phyloP scores from a whole-genome alignment of 176 grass and related monocot genomes.

The Zoysia japonica region DNA sequence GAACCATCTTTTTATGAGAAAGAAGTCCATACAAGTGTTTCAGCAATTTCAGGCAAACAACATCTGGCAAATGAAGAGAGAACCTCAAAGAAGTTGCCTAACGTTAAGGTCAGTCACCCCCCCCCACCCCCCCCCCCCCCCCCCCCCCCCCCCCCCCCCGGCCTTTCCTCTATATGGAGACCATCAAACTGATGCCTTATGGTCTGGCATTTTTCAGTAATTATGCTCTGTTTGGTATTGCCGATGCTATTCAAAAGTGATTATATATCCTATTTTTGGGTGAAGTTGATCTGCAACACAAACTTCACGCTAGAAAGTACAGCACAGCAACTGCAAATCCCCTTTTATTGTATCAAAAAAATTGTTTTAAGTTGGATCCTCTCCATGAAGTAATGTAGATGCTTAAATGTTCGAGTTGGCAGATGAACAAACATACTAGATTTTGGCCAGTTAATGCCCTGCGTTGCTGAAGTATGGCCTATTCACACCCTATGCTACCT shows the following conservation, averaged over 20 bases:
- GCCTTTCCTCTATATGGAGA: constrained; percentile 10
- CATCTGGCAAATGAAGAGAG: constrained; percentile 17
- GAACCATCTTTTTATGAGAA: constrained; percentile 43
- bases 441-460: background rate
- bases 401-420: constrained; percentile 3
- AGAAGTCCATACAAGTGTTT: background rate
- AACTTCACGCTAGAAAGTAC: background rate
- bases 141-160: too few relatives aligned
- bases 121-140: too few relatives aligned
- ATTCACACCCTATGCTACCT: background rate
- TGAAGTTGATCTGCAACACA: background rate
- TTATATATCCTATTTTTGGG: background rate
- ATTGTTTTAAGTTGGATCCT: background rate
- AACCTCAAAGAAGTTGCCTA: constrained; percentile 24
- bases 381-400: background rate
- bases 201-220: background rate
- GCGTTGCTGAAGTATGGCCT: background rate
- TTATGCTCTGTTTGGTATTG: background rate
- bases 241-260: background rate
- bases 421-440: background rate
- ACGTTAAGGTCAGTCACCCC: constrained; percentile 38
- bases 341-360: background rate
- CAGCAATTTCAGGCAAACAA: constrained; percentile 28
- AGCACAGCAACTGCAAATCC: background rate
- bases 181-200: constrained; percentile 9